Evolutionary conservation across 83 land plant genomes (phyloP), one percentile per base, ranked within the genome.

Genomic region (Larix sibirica): DNA sequence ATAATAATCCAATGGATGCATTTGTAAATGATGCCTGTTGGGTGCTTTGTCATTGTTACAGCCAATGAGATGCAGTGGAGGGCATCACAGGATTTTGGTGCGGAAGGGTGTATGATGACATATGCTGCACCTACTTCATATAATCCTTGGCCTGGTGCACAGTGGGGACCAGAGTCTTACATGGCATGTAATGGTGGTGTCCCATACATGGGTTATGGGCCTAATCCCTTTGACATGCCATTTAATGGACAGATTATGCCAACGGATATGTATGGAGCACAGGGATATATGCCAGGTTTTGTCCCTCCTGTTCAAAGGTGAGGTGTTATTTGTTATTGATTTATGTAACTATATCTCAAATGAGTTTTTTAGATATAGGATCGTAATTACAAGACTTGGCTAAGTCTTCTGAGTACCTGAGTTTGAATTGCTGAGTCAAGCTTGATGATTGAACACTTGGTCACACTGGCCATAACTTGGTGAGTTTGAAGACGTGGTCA

Each of bases 61-160:
- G 85, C 66, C 47, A 56, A 79, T 62, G 90, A 91, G 54, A 33
- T 79, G 82, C 91, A 89, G 54, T 88, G 93, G 91, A 88, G 82
- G 79, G 60, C 74, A 20, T 40, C 69, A 59, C 92, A 91, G 74
- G 91, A 89, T 80, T 64, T 87, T 85, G 87, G 84, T 31, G 82
- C 82, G 61, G 90, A 89, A 70, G 86, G 83, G 56, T 89, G 17
- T 83, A 79, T 83, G 83, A 86, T 89, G 91, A 87, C 91, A 6
- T 78, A 59, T 28, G 16, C 81, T 26, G 88, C 83, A 17, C 87
- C 93, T 69, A 40, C 89, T 33, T 70, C 83, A 12, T 93, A 85
- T 83, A 88, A 90, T 70, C 88, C 88, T 20, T 90, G 91, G 93
- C 31, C 67, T 24, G 92, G 88, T 2, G 77, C 92, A 90, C 96